Percentiles rank a stretch among this genome's conserved stretches.
phyloP scores from a whole-genome alignment of 441 rosid genomes.

The Populus hybrid region DNA sequence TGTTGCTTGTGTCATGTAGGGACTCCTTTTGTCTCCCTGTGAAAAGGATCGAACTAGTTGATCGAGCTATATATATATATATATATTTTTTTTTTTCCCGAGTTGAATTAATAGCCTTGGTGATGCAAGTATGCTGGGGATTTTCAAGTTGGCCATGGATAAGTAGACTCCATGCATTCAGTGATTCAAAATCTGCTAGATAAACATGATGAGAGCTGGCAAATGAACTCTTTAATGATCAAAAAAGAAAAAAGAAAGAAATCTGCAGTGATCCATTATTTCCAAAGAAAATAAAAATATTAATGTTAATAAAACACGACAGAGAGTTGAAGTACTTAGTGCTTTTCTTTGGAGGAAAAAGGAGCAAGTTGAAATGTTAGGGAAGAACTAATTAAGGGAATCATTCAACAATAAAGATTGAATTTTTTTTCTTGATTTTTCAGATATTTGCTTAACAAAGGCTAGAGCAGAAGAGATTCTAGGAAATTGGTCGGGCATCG shows the following conservation, averaged over 20 bases:
- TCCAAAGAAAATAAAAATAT: neutral
- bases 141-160: neutral
- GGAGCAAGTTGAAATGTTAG: neutral
- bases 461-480: neutral
- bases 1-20: constrained; percentile 17
- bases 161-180: neutral
- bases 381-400: neutral
- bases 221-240: neutral
- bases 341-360: neutral
- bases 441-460: neutral
- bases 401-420: neutral
- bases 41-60: constrained; percentile 8
- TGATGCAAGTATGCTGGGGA: neutral
- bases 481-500: neutral
- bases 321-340: neutral
- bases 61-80: neutral
- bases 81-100: neutral
- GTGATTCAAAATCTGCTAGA: neutral
- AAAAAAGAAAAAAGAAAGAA: too few relatives aligned
- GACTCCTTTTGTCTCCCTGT: neutral
- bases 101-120: neutral
- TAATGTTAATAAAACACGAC: neutral
- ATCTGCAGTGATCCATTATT: neutral
- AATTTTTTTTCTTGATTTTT: too few relatives aligned
- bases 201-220: neutral